A percentile compares a stretch with the other conserved stretches of the same genome.
Conservation (phyloP, 2,329 filamentous ascomycete genomes). For the Colletotrichum sp. region DNA sequence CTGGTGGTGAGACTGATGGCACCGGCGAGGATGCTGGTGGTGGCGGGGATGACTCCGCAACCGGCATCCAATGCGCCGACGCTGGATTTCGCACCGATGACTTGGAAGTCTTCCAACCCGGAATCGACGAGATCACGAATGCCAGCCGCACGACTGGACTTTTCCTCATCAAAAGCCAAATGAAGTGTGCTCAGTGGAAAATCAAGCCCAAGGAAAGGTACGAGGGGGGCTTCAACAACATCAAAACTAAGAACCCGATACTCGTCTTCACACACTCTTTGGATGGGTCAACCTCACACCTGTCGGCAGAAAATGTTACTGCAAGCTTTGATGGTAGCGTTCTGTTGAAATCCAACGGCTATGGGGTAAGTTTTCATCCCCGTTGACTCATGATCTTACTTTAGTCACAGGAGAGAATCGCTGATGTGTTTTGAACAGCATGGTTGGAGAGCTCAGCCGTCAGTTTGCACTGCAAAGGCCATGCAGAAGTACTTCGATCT, state of each 20-base stretch:
- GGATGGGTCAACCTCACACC: neutral
- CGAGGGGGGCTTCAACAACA: neutral
- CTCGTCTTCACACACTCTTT: neutral
- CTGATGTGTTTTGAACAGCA: neutral
- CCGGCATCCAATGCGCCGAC: neutral
- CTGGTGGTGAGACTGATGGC: neutral
- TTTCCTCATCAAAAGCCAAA: accelerated
- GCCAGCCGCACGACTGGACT: neutral
- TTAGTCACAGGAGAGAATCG: neutral
- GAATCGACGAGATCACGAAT: neutral
- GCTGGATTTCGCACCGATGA: neutral
- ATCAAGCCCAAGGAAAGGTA: neutral
- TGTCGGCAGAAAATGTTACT: neutral
- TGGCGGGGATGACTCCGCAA: neutral
- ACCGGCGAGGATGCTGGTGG: neutral
- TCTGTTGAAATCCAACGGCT: neutral
- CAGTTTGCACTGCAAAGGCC: neutral
- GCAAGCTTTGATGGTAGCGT: neutral
- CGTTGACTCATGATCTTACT: neutral
- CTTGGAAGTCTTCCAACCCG: neutral
- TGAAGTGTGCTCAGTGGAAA: neutral
- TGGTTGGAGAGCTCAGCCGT: neutral
- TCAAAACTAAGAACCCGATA: neutral
- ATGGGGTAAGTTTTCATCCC: neutral
- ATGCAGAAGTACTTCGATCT: neutral